A percentile compares a stretch with the other conserved stretches of the same genome.
These are phyloP conservation scores for Eucalyptus regnans DNA, from an alignment of 345 rosid species.

Conservation along the genomic window DNA sequence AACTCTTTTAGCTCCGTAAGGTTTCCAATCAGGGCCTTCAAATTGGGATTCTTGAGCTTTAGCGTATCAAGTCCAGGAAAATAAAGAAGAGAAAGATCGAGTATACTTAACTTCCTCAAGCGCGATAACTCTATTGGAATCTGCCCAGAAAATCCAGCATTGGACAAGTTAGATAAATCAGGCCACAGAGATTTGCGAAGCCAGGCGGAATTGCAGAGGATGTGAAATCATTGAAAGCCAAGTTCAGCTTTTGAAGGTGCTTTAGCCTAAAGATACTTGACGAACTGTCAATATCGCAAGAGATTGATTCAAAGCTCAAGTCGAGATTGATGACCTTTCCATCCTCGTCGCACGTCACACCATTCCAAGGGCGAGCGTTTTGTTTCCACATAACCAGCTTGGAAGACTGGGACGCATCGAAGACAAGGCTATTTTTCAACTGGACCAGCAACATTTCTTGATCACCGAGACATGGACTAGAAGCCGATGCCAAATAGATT, in stretches of 20 bases:
- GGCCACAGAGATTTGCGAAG: constrained; percentile 2
- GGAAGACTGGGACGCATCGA: background rate
- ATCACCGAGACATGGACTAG: constrained; percentile 11
- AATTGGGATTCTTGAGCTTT: constrained; percentile 12
- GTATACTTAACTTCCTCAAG: constrained; percentile 3
- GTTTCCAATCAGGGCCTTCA: constrained; percentile 3
- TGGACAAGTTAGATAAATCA: constrained; percentile 15
- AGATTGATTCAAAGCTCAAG: constrained; percentile 18
- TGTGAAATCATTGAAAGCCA: constrained; percentile 17
- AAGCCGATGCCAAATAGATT: background rate
- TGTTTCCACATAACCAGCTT: constrained; percentile 11
- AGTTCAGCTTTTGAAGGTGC: constrained; percentile 1
- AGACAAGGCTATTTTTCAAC: constrained; percentile 7
- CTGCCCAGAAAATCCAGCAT: constrained; percentile 18
- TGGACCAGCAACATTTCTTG: constrained; percentile 13
- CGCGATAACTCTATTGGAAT: constrained; percentile 13
- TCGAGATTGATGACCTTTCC: constrained; percentile 4
- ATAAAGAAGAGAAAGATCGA: constrained; percentile 7
- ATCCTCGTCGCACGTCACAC: constrained; percentile 16
- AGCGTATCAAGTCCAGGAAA: background rate
- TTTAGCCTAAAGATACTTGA: constrained; percentile 12
- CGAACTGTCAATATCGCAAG: constrained; percentile 5
- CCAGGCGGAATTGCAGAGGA: constrained; percentile 3
- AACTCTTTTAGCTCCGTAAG: constrained; percentile 1
- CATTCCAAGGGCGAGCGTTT: constrained; percentile 10